A percentile compares a stretch with the other conserved stretches of the same genome.
Conservation (phyloP, 2,329 filamentous ascomycete species). For the Fusarium subtropicale region DNA sequence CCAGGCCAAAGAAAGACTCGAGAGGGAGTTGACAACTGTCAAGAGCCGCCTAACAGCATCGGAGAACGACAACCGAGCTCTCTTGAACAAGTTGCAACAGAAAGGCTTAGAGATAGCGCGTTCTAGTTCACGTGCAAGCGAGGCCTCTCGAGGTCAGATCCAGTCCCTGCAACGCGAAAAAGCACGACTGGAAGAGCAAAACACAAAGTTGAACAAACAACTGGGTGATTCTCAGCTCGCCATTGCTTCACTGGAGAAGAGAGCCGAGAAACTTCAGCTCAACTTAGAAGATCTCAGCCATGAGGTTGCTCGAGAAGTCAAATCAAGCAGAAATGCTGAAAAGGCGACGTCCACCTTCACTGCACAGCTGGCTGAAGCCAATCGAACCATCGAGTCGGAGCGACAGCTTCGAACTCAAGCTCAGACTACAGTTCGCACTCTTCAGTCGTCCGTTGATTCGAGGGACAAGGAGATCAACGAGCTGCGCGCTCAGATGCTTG, state of each 20-base stretch:
- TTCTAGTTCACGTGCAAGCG: conserved; percentile 85
- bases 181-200: conserved; percentile 82
- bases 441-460: conserved; percentile 82
- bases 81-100: conserved; percentile 97
- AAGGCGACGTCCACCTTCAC: conserved; percentile 84
- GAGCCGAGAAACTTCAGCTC: conserved; percentile 90
- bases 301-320: conserved; percentile 89
- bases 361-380: conserved; percentile 87
- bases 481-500: conserved; percentile 81
- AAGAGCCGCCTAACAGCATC: conserved; percentile 91
- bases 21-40: conserved; percentile 89
- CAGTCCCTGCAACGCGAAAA: conserved; percentile 85
- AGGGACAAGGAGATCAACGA: conserved; percentile 85
- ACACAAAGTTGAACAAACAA: conserved; percentile 82
- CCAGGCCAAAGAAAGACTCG: conserved; percentile 91
- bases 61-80: conserved; percentile 92
- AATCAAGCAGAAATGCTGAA: conserved; percentile 89
- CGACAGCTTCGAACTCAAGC: conserved; percentile 86
- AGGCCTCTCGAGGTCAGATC: conserved; percentile 83
- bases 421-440: conserved; percentile 83
- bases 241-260: conserved; percentile 88
- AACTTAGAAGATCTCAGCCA: conserved; percentile 93
- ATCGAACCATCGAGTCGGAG: conserved; percentile 90
- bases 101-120: conserved; percentile 97
- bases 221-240: conserved; percentile 86